Evolutionary conservation across 768 basidiomycete species (phyloP).

Genomic region (Jaapia argillacea): DNA sequence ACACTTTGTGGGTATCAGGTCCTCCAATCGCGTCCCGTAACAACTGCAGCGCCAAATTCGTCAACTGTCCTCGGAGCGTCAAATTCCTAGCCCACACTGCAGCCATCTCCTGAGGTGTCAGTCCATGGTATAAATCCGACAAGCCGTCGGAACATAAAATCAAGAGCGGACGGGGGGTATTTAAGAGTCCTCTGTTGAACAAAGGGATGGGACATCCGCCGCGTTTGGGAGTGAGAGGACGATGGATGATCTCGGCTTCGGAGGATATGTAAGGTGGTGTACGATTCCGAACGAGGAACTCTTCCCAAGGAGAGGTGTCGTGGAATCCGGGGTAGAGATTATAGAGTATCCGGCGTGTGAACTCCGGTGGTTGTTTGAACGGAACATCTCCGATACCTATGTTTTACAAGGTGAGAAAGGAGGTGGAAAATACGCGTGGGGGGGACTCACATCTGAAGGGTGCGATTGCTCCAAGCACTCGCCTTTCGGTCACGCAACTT

Average conservation of each 20-base stretch:
- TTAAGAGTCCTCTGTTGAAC: too few species aligned
- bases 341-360: slow-evolving; percentile 23
- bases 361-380: slow-evolving; percentile 26
- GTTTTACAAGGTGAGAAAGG: slow-evolving; percentile 3
- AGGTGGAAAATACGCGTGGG: neutral
- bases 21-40: slow-evolving; percentile 35
- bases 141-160: slow-evolving; percentile 40
- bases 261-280: slow-evolving; percentile 38
- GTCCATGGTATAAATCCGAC: slow-evolving; percentile 26
- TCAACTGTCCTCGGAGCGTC: neutral
- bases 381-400: slow-evolving; percentile 26
- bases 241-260: slow-evolving; percentile 30
- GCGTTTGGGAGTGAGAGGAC: slow-evolving; percentile 17
- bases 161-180: slow-evolving; percentile 19
- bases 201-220: too few species aligned
- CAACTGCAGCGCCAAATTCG: slow-evolving; percentile 29
- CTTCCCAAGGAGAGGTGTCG: slow-evolving; percentile 14
- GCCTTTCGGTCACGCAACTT: slow-evolving; percentile 53
- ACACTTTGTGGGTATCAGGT: slow-evolving; percentile 25
- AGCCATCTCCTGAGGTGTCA: slow-evolving; percentile 16
- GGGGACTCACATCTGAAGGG: slow-evolving; percentile 61
- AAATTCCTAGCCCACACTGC: neutral
- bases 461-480: slow-evolving; percentile 70
- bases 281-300: slow-evolving; percentile 24
- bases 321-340: slow-evolving; percentile 27